Evolutionary conservation across 495 filamentous ascomycete species (phyloP).

Genomic region (Aspergillus funiculosus): DNA sequence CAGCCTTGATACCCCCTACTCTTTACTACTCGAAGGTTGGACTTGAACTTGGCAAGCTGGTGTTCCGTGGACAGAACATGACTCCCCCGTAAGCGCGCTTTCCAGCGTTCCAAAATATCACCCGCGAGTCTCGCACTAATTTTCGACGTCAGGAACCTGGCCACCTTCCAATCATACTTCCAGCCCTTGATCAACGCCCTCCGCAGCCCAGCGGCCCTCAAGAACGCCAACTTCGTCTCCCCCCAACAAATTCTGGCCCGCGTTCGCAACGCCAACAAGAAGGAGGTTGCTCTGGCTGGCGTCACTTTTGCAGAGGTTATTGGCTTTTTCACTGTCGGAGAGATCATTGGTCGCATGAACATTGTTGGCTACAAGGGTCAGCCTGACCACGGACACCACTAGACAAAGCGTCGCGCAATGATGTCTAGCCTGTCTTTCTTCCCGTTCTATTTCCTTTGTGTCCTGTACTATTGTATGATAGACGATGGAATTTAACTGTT

Average conservation of each 20-base stretch:
- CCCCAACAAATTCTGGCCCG: constrained; percentile 52
- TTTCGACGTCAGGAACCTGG: constrained; percentile 45
- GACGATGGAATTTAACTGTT: constrained; percentile 51
- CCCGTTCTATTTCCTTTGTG: constrained; percentile 31
- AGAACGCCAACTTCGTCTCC: constrained; percentile 37
- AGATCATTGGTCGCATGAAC: constrained; percentile 94
- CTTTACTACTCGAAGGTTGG: constrained; percentile 89
- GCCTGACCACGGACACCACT: constrained; percentile 51
- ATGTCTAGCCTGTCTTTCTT: constrained; percentile 28
- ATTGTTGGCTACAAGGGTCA: constrained; percentile 85
- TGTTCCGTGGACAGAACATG: constrained; percentile 89
- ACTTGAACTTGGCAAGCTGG: constrained; percentile 76
- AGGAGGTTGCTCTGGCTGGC: constrained; percentile 62
- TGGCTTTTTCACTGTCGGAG: constrained; percentile 95
- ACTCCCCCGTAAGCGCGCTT: constrained; percentile 80
- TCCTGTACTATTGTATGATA: constrained; percentile 49
- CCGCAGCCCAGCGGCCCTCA: constrained; percentile 57
- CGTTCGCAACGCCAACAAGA: constrained; percentile 60
- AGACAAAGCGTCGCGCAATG: constrained; percentile 35
- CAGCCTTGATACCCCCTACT: constrained; percentile 79
- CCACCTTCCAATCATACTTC: constrained; percentile 83
- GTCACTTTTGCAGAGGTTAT: constrained; percentile 80
- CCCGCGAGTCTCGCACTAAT: too few species aligned
- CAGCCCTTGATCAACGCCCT: constrained; percentile 62
- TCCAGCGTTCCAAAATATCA: background rate